Evolutionary conservation across 2,329 filamentous ascomycete species (phyloP).

Genomic region (Apiospora sp.): DNA sequence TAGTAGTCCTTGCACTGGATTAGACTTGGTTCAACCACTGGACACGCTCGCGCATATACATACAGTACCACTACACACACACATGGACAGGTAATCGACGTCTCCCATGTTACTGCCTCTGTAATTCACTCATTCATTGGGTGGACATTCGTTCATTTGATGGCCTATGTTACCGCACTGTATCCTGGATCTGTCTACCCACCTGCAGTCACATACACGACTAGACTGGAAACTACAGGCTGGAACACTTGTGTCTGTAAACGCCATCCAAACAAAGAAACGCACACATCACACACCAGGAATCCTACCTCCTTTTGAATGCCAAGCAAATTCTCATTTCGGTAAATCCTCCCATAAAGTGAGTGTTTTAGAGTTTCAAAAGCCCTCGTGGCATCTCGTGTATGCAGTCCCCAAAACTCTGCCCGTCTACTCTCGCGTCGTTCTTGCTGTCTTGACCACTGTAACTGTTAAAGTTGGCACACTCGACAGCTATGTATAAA

Average conservation of each 20-base stretch:
- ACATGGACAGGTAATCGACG: neutral
- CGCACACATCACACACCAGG: neutral
- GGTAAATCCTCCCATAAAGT: neutral
- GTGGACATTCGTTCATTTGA: neutral
- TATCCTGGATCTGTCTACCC: neutral
- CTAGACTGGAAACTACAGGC: no score
- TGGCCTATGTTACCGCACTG: slow-evolving; percentile 4
- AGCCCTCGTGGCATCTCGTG: slow-evolving; percentile 3
- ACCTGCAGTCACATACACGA: neutral
- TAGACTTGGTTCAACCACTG: neutral
- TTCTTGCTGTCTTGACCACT: neutral
- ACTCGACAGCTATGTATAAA: neutral
- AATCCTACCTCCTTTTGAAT: slow-evolving; percentile 11
- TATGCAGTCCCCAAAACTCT: slow-evolving; percentile 5
- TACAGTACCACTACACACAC: neutral
- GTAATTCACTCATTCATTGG: neutral
- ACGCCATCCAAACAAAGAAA: neutral
- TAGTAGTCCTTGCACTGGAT: neutral
- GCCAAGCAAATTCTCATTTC: slow-evolving; percentile 16
- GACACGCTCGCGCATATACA: neutral
- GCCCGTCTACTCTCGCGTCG: neutral
- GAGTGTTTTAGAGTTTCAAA: neutral
- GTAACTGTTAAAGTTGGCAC: neutral
- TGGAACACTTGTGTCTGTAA: neutral
- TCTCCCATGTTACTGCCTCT: neutral